Percentiles rank a stretch among this genome's conserved stretches.
Evolutionary conservation across 306 rosid genomes (phyloP).

Genomic region (Arachis hypogaea): DNA sequence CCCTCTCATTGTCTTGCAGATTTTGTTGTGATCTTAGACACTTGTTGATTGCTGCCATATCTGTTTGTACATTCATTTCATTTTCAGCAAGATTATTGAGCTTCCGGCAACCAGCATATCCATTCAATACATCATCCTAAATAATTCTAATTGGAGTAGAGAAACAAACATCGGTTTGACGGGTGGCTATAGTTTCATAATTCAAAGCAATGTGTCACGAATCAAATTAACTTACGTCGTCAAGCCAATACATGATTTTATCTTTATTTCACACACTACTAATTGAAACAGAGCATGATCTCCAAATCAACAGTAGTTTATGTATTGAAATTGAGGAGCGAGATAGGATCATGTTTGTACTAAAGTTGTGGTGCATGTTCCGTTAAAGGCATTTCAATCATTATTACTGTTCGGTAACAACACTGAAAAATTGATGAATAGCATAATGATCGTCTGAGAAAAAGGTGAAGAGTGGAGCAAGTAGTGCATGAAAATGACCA

Average conservation of each 20-base stretch:
- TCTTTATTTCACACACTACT: not conserved
- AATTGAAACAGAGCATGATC: slow-evolving; percentile 10
- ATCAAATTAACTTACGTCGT: no score
- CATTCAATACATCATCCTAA: slow-evolving; percentile 2
- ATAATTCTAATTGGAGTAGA: slow-evolving; percentile 23
- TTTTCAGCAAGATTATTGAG: slow-evolving; percentile 4
- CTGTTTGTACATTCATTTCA: slow-evolving; percentile 14
- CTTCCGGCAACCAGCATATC: not conserved
- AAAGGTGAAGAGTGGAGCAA: not conserved
- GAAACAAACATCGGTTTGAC: slow-evolving; percentile 1
- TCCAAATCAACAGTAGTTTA: not conserved
- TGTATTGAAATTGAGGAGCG: slow-evolving; percentile 16
- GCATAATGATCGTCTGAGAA: not conserved
- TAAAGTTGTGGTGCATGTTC: not conserved
- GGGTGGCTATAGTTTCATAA: not conserved
- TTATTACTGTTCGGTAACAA: not conserved
- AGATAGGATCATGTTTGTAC: slow-evolving; percentile 3
- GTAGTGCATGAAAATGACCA: not conserved
- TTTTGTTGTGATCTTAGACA: slow-evolving; percentile 41
- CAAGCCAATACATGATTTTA: slow-evolving; percentile 3
- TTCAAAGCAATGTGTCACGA: slow-evolving; percentile 13
- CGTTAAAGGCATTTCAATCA: no score
- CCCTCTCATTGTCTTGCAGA: slow-evolving; percentile 42
- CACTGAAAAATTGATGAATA: not conserved
- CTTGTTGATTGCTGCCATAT: slow-evolving; percentile 35